Evolutionary conservation across 1,284 basidiomycete genomes (phyloP).

Genomic region (Agroathelia rolfsii): DNA sequence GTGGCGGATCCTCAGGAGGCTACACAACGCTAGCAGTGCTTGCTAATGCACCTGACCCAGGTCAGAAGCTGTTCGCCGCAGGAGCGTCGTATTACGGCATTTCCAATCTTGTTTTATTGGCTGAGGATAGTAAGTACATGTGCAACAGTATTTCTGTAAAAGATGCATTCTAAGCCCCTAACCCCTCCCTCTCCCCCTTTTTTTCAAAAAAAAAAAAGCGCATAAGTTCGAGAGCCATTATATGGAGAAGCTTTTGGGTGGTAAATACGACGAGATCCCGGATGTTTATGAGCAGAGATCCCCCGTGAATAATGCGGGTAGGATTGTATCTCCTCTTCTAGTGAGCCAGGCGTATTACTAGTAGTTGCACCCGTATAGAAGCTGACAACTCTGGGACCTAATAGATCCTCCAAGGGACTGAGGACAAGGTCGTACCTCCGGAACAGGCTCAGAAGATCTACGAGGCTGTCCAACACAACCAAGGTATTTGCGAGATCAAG

Average conservation of each 20-base stretch:
- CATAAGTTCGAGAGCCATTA: constrained; percentile 65
- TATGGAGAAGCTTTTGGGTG: constrained; percentile 45
- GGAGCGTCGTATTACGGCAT: constrained; percentile 39
- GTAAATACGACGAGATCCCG: constrained; percentile 32
- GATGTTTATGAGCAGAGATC: constrained; percentile 40
- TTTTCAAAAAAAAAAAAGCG: too few species aligned
- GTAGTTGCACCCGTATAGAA: too few species aligned
- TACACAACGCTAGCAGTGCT: constrained; percentile 47
- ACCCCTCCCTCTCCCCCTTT: too few species aligned
- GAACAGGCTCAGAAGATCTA: constrained; percentile 41
- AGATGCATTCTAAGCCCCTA: too few species aligned
- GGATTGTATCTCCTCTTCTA: constrained; percentile 41
- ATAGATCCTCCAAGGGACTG: constrained; percentile 45
- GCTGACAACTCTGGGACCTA: too few species aligned
- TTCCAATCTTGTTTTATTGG: constrained; percentile 39
- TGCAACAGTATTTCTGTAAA: too few species aligned
- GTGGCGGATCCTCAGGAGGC: constrained; percentile 54
- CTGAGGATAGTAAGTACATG: too few species aligned
- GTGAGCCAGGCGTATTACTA: too few species aligned
- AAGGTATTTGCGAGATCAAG: too few species aligned
- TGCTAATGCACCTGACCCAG: constrained; percentile 23
- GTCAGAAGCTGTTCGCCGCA: constrained; percentile 31
- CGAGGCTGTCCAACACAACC: constrained; percentile 31
- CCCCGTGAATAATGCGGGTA: constrained; percentile 39
- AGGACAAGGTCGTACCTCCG: constrained; percentile 49